A percentile compares a stretch with the other conserved stretches of the same genome.
Conservation (phyloP, 208 protist genomes). For the Phytomonas sp. region DNA sequence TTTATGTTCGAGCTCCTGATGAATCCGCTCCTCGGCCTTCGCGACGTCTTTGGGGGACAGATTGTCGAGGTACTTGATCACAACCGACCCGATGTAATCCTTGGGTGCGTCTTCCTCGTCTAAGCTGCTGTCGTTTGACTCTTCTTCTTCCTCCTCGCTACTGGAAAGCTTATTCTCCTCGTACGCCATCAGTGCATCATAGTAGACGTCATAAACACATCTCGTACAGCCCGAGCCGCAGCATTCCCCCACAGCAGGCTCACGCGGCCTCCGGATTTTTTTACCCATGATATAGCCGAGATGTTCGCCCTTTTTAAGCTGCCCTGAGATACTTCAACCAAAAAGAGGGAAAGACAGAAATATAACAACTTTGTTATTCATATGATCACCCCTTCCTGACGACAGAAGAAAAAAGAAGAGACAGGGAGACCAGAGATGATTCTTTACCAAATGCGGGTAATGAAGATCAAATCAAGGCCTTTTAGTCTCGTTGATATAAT, state of each 20-base stretch:
- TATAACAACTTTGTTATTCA: not conserved
- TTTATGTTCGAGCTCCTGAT: constrained; percentile 10
- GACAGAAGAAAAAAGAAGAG: not conserved
- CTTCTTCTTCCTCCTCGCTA: constrained; percentile 11
- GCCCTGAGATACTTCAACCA: not conserved
- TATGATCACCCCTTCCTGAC: not conserved
- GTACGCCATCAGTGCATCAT: constrained; percentile 64
- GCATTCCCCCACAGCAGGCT: constrained; percentile 68
- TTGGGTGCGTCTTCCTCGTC: constrained; percentile 14
- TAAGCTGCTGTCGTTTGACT: constrained; percentile 16
- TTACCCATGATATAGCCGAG: not conserved
- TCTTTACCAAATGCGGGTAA: not conserved
- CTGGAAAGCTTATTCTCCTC: constrained; percentile 18
- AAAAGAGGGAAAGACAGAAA: constrained; percentile 9
- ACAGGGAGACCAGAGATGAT: not conserved
- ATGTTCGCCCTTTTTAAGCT: not conserved
- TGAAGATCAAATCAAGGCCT: not conserved
- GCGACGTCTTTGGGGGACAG: not conserved
- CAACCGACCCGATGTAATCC: constrained; percentile 25
- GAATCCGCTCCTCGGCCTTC: constrained; percentile 4
- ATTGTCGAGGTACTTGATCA: constrained; percentile 41
- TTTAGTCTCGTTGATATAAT: not conserved
- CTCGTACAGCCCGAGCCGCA: constrained; percentile 80
- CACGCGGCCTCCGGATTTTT: constrained; percentile 37
- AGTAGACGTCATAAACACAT: constrained; percentile 88